These are phyloP conservation scores for Aspergillus sp. DNA, from an alignment of 2,329 filamentous ascomycete genomes.

Conservation along the genomic window DNA sequence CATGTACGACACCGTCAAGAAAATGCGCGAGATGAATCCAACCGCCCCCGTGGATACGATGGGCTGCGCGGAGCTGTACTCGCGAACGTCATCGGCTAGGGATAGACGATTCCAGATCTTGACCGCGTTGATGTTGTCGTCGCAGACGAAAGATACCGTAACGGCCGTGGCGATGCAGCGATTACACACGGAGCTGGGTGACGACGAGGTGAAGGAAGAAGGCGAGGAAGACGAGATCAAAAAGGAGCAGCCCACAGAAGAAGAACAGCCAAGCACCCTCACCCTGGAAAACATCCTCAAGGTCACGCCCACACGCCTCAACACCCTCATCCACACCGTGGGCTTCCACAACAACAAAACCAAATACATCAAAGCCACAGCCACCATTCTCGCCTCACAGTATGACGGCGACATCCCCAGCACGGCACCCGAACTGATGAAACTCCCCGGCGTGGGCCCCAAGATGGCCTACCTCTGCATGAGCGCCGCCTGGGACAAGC, in stretches of 20 bases:
- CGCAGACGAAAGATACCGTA: slow-evolving; percentile 88
- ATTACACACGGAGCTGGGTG: slow-evolving; percentile 63
- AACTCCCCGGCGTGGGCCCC: slow-evolving; percentile 77
- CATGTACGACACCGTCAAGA: slow-evolving; percentile 67
- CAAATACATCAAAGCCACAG: slow-evolving; percentile 67
- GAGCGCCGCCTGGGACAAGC: slow-evolving; percentile 62
- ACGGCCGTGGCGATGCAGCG: slow-evolving; percentile 74
- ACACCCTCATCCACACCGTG: slow-evolving; percentile 71
- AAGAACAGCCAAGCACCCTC: slow-evolving; percentile 41
- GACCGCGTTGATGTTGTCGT: slow-evolving; percentile 79
- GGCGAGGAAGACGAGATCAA: not conserved
- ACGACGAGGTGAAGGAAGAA: slow-evolving; percentile 1
- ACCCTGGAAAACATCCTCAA: slow-evolving; percentile 70
- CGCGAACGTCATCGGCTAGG: slow-evolving; percentile 35
- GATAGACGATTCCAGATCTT: slow-evolving; percentile 78
- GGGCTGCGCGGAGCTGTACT: slow-evolving; percentile 62
- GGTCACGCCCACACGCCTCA: slow-evolving; percentile 57
- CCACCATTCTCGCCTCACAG: slow-evolving; percentile 61
- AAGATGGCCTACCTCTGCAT: slow-evolving; percentile 93
- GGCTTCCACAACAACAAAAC: slow-evolving; percentile 96
- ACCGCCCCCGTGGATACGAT: slow-evolving; percentile 89
- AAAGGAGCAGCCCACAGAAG: slow-evolving; percentile 4
- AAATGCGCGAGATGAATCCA: slow-evolving; percentile 63
- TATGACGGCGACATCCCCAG: slow-evolving; percentile 71
- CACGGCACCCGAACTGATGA: slow-evolving; percentile 64